A percentile compares a stretch with the other conserved stretches of the same genome.
Conservation (phyloP, 2,329 filamentous ascomycete genomes). For the Cytospora leucostoma region DNA sequence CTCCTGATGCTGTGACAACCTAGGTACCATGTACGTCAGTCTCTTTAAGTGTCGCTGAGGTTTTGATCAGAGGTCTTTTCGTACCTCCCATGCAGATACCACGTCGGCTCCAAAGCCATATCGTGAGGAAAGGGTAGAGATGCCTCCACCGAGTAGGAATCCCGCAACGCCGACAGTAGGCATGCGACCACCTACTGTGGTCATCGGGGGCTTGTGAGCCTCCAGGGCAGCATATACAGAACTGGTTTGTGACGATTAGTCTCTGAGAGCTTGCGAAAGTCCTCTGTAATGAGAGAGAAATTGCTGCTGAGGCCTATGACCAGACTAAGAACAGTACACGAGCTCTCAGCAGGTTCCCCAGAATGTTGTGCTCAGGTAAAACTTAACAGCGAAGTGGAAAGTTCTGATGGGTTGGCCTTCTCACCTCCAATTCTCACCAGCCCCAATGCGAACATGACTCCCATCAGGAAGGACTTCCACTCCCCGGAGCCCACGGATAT, state of each 20-base stretch:
- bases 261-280: background rate
- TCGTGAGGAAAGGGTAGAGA: conserved; percentile 5
- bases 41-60: background rate
- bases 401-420: background rate
- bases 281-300: background rate
- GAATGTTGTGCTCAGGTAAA: background rate
- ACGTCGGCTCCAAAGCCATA: background rate
- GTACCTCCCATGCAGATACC: conserved; percentile 14
- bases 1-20: conserved; percentile 12
- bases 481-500: conserved; percentile 14
- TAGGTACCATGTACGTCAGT: background rate
- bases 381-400: background rate
- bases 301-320: background rate
- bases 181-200: conserved; percentile 13
- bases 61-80: background rate
- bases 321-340: background rate
- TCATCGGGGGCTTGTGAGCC: conserved; percentile 2
- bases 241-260: background rate
- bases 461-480: background rate
- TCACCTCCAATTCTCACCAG: conserved; percentile 12
- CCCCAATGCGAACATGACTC: conserved; percentile 4
- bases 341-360: background rate
- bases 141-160: conserved; percentile 16
- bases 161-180: conserved; percentile 6
- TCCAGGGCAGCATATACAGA: conserved; percentile 13